Conservation (phyloP, 78 protist genomes). For the Polysphondylium violaceum region DNA sequence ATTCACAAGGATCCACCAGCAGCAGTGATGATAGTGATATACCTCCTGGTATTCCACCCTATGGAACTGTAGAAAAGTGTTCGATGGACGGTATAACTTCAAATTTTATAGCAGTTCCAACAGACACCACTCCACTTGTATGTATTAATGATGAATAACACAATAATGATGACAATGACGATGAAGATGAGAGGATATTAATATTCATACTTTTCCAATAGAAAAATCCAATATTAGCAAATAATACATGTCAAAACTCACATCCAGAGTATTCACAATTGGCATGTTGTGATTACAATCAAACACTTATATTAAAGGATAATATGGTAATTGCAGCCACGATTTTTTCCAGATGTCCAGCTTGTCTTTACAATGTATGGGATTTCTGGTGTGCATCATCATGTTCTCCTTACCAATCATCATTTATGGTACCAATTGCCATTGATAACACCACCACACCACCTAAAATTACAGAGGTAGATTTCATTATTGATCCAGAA, state of each 20-base stretch:
- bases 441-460: neutral
- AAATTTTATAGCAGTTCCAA: neutral
- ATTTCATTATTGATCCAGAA: conserved; percentile 20
- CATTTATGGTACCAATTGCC: conserved; percentile 48
- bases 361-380: conserved; percentile 52
- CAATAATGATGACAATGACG: neutral
- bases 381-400: conserved; percentile 77
- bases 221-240: conserved; percentile 20
- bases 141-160: neutral
- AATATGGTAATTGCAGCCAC: conserved; percentile 40
- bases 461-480: neutral
- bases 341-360: conserved; percentile 55
- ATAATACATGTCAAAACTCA: conserved; percentile 31
- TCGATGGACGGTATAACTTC: conserved; percentile 23
- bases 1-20: conserved; percentile 21
- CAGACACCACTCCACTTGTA: neutral
- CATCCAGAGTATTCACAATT: conserved; percentile 50
- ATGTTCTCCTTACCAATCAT: conserved; percentile 54
- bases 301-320: neutral
- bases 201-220: neutral
- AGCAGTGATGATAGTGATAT: too few species aligned
- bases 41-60: too few species aligned
- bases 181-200: neutral
- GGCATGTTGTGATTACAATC: conserved; percentile 44
- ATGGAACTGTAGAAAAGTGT: neutral